phyloP scores from a whole-genome alignment of 257 asterid genomes.

The Lycium ferocissimum region DNA sequence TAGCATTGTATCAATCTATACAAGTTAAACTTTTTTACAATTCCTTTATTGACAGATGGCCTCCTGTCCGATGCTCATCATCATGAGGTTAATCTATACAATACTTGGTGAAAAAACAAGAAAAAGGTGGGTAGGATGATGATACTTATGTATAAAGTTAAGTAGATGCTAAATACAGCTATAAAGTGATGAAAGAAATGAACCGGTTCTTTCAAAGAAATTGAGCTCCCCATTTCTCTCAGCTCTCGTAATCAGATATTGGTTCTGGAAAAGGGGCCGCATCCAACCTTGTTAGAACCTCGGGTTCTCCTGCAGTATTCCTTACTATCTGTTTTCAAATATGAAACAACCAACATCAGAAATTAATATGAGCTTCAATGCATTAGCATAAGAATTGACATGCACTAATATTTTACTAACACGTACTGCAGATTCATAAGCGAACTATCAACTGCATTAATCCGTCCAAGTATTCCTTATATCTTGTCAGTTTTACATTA shows the following conservation, averaged over 20 bases:
- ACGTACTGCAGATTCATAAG: background rate
- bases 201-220: background rate
- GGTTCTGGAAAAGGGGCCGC: conserved; percentile 58
- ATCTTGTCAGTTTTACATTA: background rate
- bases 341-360: conserved; percentile 16
- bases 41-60: too few relatives aligned
- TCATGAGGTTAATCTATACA: background rate
- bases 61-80: background rate
- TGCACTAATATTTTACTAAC: too few relatives aligned
- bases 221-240: conserved; percentile 28
- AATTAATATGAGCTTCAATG: background rate
- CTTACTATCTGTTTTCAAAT: conserved; percentile 63
- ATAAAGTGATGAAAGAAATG: conserved; percentile 6
- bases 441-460: background rate
- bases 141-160: background rate
- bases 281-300: conserved; percentile 78
- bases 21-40: too few relatives aligned
- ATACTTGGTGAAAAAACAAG: background rate
- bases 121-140: too few relatives aligned
- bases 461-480: background rate
- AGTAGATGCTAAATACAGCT: background rate
- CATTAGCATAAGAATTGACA: background rate
- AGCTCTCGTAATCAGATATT: conserved; percentile 63
- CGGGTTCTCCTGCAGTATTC: conserved; percentile 70
- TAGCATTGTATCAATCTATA: too few relatives aligned